Evolutionary conservation across 805 yeast genomes (phyloP).

Genomic region (Hanseniaspora pseudoguilliermondii): DNA sequence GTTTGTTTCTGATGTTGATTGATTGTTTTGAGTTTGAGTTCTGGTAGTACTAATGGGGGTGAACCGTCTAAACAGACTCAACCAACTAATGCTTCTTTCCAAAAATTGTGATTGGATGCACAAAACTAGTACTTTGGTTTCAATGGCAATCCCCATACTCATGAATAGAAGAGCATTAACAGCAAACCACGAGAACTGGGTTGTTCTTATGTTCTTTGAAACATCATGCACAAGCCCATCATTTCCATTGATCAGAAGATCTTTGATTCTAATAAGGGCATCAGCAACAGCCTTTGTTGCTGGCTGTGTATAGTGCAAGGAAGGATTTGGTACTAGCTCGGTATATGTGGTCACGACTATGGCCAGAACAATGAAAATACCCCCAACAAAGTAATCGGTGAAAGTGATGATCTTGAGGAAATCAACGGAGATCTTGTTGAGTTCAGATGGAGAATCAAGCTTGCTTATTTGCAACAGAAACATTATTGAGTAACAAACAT

Average conservation of each 20-base stretch:
- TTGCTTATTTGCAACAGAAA: slow-evolving; percentile 1
- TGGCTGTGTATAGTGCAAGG: background rate
- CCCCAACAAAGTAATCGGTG: slow-evolving; percentile 1
- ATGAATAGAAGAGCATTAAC: background rate
- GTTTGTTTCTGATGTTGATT: no score
- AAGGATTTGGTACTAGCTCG: background rate
- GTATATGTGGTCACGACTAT: background rate
- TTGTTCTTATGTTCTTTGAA: background rate
- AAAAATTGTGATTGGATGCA: slow-evolving; percentile 9
- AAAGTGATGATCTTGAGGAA: background rate
- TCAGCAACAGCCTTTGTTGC: background rate
- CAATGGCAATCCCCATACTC: slow-evolving; percentile 1
- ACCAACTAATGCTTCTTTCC: slow-evolving; percentile 9
- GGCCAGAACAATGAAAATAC: background rate
- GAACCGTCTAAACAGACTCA: slow-evolving; percentile 1
- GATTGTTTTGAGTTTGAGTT: background rate
- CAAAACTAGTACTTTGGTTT: background rate
- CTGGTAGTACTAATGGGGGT: background rate
- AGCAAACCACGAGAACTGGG: slow-evolving; percentile 9
- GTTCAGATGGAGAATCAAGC: slow-evolving; percentile 8
- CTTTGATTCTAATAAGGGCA: background rate
- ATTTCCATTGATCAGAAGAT: background rate
- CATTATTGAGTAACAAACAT: background rate
- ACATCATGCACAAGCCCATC: background rate
- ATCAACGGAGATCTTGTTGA: slow-evolving; percentile 1